phyloP scores from a whole-genome alignment of 192 early-diverging fungal species.

The Mortierella hygrophila region DNA sequence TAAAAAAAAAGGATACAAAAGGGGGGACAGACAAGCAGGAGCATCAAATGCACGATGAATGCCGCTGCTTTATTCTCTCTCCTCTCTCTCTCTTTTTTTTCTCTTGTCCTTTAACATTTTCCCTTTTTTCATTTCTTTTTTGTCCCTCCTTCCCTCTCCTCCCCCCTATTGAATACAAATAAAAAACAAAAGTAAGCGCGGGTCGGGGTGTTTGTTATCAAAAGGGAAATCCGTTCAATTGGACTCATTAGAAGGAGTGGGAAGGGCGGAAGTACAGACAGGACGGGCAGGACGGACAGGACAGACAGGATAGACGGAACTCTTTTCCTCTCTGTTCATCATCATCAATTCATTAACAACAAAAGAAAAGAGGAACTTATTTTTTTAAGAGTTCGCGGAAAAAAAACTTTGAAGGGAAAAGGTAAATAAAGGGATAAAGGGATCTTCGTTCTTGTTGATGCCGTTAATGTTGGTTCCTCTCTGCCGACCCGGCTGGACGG shows the following conservation, averaged over 20 bases:
- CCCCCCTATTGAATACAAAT: slow-evolving; percentile 3
- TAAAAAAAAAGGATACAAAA: slow-evolving; percentile 21
- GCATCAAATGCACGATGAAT: slow-evolving; percentile 3
- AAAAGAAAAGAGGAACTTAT: background rate
- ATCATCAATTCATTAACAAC: background rate
- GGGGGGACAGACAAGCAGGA: background rate
- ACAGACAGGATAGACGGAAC: too few relatives aligned
- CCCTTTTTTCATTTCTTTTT: slow-evolving; percentile 1
- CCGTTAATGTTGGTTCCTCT: background rate
- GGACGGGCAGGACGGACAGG: background rate
- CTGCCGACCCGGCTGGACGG: background rate
- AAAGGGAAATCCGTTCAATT: slow-evolving; percentile 6
- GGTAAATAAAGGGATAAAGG: background rate
- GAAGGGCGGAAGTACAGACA: background rate
- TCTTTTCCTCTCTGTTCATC: background rate
- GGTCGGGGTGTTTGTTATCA: slow-evolving; percentile 11
- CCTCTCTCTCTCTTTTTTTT: background rate
- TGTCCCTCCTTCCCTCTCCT: slow-evolving; percentile 4
- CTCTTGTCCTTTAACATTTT: background rate
- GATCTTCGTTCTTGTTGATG: background rate
- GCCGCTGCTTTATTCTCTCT: background rate
- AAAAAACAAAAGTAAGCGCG: background rate
- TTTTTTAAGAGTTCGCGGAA: background rate
- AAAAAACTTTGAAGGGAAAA: background rate
- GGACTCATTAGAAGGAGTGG: slow-evolving; percentile 14